Percentiles rank a stretch among this genome's conserved stretches.
Conservation (phyloP, 257 asterid species). For the Ehretia macrophylla region DNA sequence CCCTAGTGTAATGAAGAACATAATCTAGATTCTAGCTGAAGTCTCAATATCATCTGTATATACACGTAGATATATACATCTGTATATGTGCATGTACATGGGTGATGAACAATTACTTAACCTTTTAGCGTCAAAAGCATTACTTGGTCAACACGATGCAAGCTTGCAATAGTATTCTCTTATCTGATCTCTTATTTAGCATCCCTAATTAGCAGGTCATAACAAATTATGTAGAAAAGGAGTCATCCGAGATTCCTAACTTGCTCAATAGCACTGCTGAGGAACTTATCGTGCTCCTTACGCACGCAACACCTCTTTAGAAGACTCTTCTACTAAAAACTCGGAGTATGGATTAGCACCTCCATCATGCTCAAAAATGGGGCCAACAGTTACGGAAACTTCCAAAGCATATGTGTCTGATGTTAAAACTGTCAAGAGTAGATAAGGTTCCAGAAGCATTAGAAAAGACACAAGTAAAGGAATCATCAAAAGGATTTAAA, state of each 20-base stretch:
- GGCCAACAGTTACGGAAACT: slow-evolving; percentile 38
- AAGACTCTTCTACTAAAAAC: slow-evolving; percentile 52
- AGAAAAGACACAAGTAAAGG: slow-evolving; percentile 54
- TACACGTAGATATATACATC: too few species aligned
- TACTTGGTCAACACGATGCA: background rate
- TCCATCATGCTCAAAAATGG: slow-evolving; percentile 25
- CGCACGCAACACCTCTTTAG: slow-evolving; percentile 68
- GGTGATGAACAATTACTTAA: background rate
- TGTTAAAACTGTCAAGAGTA: slow-evolving; percentile 32
- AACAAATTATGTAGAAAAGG: slow-evolving; percentile 29
- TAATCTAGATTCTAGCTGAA: too few species aligned
- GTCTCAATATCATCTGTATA: too few species aligned
- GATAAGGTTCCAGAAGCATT: slow-evolving; percentile 39
- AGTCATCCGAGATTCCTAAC: slow-evolving; percentile 27
- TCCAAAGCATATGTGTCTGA: slow-evolving; percentile 38
- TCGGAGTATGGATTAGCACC: slow-evolving; percentile 45
- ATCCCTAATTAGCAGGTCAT: slow-evolving; percentile 30
- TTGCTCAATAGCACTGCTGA: slow-evolving; percentile 17
- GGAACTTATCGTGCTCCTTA: slow-evolving; percentile 52
- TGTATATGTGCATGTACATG: too few species aligned
- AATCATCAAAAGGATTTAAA: slow-evolving; percentile 72
- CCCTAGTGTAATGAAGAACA: too few species aligned
- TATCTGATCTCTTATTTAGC: background rate
- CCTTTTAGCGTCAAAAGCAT: background rate
- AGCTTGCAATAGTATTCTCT: background rate